phyloP scores from a whole-genome alignment of 306 rosid genomes.

The Prunus mume region DNA sequence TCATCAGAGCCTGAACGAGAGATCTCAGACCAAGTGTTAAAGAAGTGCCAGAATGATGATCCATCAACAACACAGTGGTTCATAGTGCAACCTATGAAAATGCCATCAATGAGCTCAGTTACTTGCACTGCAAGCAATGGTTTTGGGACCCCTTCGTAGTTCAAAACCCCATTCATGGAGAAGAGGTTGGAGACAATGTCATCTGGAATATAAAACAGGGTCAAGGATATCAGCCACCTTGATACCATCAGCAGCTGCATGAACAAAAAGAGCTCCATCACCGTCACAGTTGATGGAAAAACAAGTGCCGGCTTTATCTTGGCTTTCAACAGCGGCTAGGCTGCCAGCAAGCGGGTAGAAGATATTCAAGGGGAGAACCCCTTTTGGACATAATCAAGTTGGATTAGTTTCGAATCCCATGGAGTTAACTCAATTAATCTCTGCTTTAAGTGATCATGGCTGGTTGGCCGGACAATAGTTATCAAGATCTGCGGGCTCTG shows the following conservation, averaged over 20 bases:
- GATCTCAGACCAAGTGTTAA: slow-evolving; percentile 40
- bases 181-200: not conserved
- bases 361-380: slow-evolving; percentile 6
- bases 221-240: slow-evolving; percentile 3
- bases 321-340: not conserved
- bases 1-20: slow-evolving; percentile 15
- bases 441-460: not conserved
- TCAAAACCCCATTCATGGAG: not conserved
- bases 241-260: slow-evolving; percentile 2
- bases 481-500: not conserved
- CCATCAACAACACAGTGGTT: slow-evolving; percentile 35
- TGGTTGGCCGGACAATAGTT: not conserved
- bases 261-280: slow-evolving; percentile 1
- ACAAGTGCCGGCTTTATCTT: not conserved
- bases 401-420: slow-evolving; percentile 28
- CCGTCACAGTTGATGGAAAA: slow-evolving; percentile 29
- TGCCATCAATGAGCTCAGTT: slow-evolving; percentile 43
- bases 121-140: slow-evolving; percentile 29
- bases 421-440: slow-evolving; percentile 1
- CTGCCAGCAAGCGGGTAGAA: slow-evolving; percentile 10
- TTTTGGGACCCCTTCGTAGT: slow-evolving; percentile 5
- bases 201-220: not conserved
- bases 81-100: slow-evolving; percentile 30
- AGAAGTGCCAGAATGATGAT: slow-evolving; percentile 36
- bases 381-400: not conserved